Percentiles rank a stretch among this genome's conserved stretches.
Evolutionary conservation across 1,284 basidiomycete genomes (phyloP).

Genomic region (Ganoderma sinense): DNA sequence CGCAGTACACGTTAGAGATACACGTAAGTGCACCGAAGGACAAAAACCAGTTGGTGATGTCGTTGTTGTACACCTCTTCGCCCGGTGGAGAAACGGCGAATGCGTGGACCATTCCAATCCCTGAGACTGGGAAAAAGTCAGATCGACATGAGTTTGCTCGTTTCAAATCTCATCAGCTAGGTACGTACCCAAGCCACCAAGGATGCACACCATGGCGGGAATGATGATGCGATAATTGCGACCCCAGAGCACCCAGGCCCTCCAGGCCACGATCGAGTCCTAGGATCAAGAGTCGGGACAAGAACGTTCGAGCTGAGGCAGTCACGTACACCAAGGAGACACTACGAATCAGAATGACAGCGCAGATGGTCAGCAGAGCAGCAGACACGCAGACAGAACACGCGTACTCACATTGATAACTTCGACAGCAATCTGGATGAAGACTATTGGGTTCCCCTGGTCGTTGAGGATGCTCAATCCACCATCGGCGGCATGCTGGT

Average conservation of each 20-base stretch:
- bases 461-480: conserved; percentile 6
- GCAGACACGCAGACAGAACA: neutral
- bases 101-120: neutral
- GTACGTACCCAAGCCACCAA: conserved; percentile 7
- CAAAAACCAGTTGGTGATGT: conserved; percentile 6
- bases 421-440: conserved; percentile 10
- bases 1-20: conserved; percentile 12
- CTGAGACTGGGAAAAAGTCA: neutral
- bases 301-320: neutral
- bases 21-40: conserved; percentile 8
- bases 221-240: neutral
- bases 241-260: conserved; percentile 12
- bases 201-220: conserved; percentile 1
- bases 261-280: conserved; percentile 17
- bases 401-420: conserved; percentile 10
- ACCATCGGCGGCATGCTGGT: conserved; percentile 8
- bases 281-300: neutral
- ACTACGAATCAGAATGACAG: neutral
- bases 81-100: conserved; percentile 3
- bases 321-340: conserved; percentile 1
- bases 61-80: neutral
- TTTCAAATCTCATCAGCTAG: neutral
- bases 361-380: neutral
- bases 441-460: conserved; percentile 1
- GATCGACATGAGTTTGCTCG: neutral